Evolutionary conservation across 2,329 filamentous ascomycete genomes (phyloP), one percentile per base, ranked within the genome.

Genomic region (Microdochium nivale): DNA sequence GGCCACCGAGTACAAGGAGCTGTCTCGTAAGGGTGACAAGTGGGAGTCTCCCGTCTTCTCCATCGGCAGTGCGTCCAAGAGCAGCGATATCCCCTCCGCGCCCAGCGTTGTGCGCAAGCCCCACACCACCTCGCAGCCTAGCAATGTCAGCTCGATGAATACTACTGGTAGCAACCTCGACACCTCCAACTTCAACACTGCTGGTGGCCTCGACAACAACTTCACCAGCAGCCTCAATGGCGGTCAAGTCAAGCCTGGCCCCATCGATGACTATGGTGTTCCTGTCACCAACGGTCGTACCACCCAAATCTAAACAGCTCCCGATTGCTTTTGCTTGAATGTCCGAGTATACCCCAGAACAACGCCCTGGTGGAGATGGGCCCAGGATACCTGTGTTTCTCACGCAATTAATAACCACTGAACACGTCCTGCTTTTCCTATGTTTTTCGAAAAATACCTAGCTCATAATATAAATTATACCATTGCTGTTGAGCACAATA

Each of bases 21-120:
- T 96, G 53, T 89, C 92, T 9, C 77, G 76, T 59, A 90, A 94
- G 81, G 94, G 94, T 50, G 88, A 96, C 52, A 86, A 84, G 68
- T 99, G 94, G 94, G 87, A 96, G 76, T 95, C 88, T 55, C 90
- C 92, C 10, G 83, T 99, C 62, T 99, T 99, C 75, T 86, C 83
- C 54, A 86, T 97, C 60, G 92, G 94, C 48, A 79, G 73, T 44
- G 90, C 91, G 11, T 75, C 80, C 51, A 84, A 86, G 70, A 90
- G 88, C 43, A 77, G 71, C 24, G 80, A 87, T 62, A 78, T 96
- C 44, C 90, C 91, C 1, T 65, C 63, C n/a, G 72, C 77, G 2
- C 78, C 78, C 24, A 65, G 70, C 52, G 70, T 83, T 13, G 67
- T 70, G 53, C 71, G 71, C 54, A 82, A 81, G 69, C 55, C 65